These are phyloP conservation scores for Mortierella sp. DNA, from an alignment of 371 early-diverging fungal species.

Conservation along the genomic window DNA sequence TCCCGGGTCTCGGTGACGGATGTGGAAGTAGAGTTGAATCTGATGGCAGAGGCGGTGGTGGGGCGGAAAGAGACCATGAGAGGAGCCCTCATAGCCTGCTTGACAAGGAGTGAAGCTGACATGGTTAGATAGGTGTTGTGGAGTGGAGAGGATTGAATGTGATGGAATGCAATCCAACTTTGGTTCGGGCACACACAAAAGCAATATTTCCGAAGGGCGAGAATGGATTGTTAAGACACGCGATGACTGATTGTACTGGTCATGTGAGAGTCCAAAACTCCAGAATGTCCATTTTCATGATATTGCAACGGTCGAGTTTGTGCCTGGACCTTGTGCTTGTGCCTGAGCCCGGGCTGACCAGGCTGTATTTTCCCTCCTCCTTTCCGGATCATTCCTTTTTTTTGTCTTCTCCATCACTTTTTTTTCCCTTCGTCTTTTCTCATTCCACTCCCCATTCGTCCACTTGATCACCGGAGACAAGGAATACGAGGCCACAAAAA, in stretches of 20 bases:
- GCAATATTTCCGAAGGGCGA: too few species aligned
- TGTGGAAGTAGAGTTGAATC: constrained; percentile 18
- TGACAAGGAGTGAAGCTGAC: constrained; percentile 24
- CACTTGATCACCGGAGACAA: neutral
- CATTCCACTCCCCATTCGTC: neutral
- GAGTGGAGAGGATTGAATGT: constrained; percentile 11
- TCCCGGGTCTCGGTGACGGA: constrained; percentile 28
- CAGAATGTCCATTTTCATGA: too few species aligned
- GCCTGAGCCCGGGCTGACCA: too few species aligned
- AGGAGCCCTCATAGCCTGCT: constrained; percentile 20
- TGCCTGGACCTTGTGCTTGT: neutral
- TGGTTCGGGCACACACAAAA: too few species aligned
- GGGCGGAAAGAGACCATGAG: constrained; percentile 16
- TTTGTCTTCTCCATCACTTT: neutral
- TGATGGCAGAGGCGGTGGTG: constrained; percentile 12
- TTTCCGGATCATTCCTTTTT: neutral
- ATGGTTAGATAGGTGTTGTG: constrained; percentile 3
- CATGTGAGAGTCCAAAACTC: too few species aligned
- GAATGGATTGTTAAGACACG: too few species aligned
- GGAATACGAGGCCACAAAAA: neutral
- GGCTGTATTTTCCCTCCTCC: neutral
- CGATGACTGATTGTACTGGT: too few species aligned
- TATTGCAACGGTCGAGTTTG: too few species aligned
- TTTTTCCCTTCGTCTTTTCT: neutral
- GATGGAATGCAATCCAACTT: too few species aligned